phyloP scores from a whole-genome alignment of 441 rosid species.

The Aleurites moluccanus region DNA sequence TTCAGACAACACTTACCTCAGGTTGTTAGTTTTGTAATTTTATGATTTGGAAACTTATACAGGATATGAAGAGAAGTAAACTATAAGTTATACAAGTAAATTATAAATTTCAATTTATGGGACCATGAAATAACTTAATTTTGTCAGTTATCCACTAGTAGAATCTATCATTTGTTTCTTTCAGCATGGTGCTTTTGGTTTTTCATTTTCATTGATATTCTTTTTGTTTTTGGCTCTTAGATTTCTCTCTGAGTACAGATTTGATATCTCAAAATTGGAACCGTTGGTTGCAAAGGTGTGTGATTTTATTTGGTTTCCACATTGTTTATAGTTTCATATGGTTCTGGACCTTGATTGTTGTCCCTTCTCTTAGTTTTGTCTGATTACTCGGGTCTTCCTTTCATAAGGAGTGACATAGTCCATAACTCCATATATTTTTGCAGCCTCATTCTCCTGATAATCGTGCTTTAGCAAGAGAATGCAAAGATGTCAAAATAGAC shows the following conservation, averaged over 20 bases:
- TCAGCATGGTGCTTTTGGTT: background rate
- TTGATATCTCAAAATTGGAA: conserved; percentile 86
- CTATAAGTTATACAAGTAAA: background rate
- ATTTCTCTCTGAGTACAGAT: conserved; percentile 76
- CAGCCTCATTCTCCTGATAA: conserved; percentile 99
- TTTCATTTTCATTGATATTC: background rate
- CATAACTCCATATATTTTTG: conserved; percentile 14
- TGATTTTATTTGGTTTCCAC: background rate
- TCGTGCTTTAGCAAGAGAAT: conserved; percentile 96
- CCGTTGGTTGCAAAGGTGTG: conserved; percentile 95
- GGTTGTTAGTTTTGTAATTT: background rate
- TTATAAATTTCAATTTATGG: background rate
- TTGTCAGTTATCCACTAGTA: background rate
- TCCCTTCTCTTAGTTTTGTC: conserved; percentile 1
- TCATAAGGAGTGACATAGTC: conserved; percentile 10
- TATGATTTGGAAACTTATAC: background rate
- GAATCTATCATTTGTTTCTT: background rate
- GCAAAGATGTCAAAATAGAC: conserved; percentile 97
- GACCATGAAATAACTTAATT: background rate
- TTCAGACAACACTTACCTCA: background rate
- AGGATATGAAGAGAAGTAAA: background rate
- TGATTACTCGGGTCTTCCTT: background rate
- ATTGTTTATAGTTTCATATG: background rate
- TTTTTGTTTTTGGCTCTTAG: conserved; percentile 38
- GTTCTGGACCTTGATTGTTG: background rate